These are phyloP conservation scores for Saccharata proteae DNA, from an alignment of 2,329 filamentous ascomycete genomes.

Conservation along the genomic window DNA sequence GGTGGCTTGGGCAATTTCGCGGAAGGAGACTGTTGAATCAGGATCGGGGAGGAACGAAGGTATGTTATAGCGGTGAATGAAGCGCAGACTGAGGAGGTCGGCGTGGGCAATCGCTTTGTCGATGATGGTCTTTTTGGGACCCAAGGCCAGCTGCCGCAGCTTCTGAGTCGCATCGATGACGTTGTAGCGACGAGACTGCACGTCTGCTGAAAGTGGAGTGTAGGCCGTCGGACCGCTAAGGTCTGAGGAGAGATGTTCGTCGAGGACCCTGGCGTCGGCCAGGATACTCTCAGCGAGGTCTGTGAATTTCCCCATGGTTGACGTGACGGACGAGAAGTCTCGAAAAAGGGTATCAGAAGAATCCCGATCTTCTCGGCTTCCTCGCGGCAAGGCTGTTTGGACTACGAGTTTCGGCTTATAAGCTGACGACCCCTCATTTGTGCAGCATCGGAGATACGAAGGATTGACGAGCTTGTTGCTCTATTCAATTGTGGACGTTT, in stretches of 20 bases:
- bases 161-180: slow-evolving; percentile 6
- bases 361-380: too few relatives aligned
- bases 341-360: too few relatives aligned
- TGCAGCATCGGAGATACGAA: too few relatives aligned
- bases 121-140: background rate
- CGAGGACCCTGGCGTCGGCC: slow-evolving; percentile 3
- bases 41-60: background rate
- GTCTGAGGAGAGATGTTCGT: slow-evolving; percentile 4
- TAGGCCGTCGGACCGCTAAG: slow-evolving; percentile 3
- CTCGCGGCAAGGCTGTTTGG: too few relatives aligned
- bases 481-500: too few relatives aligned
- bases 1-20: slow-evolving; percentile 2
- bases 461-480: too few relatives aligned
- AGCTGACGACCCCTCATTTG: too few relatives aligned
- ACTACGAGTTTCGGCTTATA: too few relatives aligned
- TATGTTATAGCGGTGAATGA: background rate
- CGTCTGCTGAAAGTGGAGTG: slow-evolving; percentile 17
- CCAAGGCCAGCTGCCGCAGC: slow-evolving; percentile 2
- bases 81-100: background rate
- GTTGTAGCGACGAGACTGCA: background rate
- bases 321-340: too few relatives aligned
- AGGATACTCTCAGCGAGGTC: slow-evolving; percentile 7
- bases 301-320: too few relatives aligned
- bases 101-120: background rate
- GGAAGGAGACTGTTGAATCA: slow-evolving; percentile 6